These are phyloP conservation scores for Penicillium taxi DNA, from an alignment of 495 filamentous ascomycete species.

Conservation along the genomic window DNA sequence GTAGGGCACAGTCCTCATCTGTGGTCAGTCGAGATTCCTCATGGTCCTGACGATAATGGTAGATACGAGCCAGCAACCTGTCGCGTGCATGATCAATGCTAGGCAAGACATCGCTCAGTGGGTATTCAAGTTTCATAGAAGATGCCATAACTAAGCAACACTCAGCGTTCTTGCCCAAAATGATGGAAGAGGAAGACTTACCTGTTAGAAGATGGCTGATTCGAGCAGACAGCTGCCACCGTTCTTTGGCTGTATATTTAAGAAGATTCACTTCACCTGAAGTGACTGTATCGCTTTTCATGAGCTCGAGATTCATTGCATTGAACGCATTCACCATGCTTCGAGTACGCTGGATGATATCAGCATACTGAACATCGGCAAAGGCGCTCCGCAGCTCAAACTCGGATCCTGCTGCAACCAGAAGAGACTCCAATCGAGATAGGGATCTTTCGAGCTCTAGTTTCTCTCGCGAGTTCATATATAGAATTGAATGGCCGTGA, in stretches of 20 bases:
- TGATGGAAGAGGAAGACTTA: constrained; percentile 22
- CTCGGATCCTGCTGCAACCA: constrained; percentile 66
- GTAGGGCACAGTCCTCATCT: constrained; percentile 61
- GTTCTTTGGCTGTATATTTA: constrained; percentile 69
- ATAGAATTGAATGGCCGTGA: constrained; percentile 43
- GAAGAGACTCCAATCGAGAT: constrained; percentile 61
- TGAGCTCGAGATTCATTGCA: constrained; percentile 87
- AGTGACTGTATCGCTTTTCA: constrained; percentile 67
- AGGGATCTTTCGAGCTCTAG: constrained; percentile 56
- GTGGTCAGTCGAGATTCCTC: constrained; percentile 43
- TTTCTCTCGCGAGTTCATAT: constrained; percentile 79
- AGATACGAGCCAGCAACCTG: constrained; percentile 80
- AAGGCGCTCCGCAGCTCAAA: constrained; percentile 82
- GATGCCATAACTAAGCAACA: constrained; percentile 68
- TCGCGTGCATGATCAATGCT: constrained; percentile 74
- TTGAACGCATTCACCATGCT: constrained; percentile 87
- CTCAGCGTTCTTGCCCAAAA: neutral
- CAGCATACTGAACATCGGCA: constrained; percentile 56
- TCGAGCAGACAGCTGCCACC: constrained; percentile 67
- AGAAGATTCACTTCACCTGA: constrained; percentile 74
- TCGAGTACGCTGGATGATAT: constrained; percentile 68
- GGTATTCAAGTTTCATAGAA: constrained; percentile 88
- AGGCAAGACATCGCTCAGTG: constrained; percentile 78
- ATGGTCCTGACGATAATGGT: constrained; percentile 68
- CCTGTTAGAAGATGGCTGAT: constrained; percentile 90